Evolutionary conservation across 1,284 basidiomycete genomes (phyloP).

Genomic region (Ustilago bromivora): DNA sequence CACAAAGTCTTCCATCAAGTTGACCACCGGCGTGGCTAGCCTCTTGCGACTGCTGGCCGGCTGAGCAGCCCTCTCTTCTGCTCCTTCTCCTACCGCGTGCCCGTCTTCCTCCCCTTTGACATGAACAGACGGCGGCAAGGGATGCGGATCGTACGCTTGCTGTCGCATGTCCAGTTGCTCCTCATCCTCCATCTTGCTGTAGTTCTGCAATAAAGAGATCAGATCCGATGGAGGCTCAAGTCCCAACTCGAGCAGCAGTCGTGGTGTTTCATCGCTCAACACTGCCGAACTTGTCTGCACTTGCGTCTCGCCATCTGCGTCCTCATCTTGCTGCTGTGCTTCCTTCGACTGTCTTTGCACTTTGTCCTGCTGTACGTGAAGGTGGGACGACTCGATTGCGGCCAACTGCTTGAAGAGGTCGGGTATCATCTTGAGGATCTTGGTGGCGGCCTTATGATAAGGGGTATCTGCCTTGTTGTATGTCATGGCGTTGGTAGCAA

Average conservation of each 20-base stretch:
- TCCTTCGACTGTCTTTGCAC: slow-evolving; percentile 8
- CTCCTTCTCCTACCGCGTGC: slow-evolving; percentile 4
- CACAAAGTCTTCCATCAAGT: slow-evolving; percentile 53
- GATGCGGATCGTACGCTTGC: slow-evolving; percentile 31
- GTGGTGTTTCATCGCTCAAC: slow-evolving; percentile 8
- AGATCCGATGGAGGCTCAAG: slow-evolving; percentile 53
- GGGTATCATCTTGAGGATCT: slow-evolving; percentile 76
- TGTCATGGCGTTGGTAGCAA: slow-evolving; percentile 84
- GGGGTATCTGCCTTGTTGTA: slow-evolving; percentile 85
- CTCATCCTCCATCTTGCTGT: slow-evolving; percentile 19
- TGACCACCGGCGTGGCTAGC: slow-evolving; percentile 20
- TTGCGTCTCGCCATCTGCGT: background rate
- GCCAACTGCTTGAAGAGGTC: slow-evolving; percentile 74
- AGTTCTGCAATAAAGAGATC: slow-evolving; percentile 48
- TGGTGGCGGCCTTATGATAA: slow-evolving; percentile 80
- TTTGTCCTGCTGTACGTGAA: slow-evolving; percentile 13
- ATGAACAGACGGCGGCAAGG: slow-evolving; percentile 27
- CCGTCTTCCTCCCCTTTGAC: slow-evolving; percentile 31
- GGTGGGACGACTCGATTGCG: slow-evolving; percentile 39
- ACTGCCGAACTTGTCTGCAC: background rate
- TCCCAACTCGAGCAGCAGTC: slow-evolving; percentile 28
- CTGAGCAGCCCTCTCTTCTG: background rate
- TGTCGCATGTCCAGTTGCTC: slow-evolving; percentile 29
- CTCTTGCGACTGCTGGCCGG: background rate
- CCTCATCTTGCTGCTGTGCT: slow-evolving; percentile 2